Evolutionary conservation across 2,329 filamentous ascomycete genomes (phyloP), one percentile per base, ranked within the genome.

Genomic region (Colletotrichum echinochloae): DNA sequence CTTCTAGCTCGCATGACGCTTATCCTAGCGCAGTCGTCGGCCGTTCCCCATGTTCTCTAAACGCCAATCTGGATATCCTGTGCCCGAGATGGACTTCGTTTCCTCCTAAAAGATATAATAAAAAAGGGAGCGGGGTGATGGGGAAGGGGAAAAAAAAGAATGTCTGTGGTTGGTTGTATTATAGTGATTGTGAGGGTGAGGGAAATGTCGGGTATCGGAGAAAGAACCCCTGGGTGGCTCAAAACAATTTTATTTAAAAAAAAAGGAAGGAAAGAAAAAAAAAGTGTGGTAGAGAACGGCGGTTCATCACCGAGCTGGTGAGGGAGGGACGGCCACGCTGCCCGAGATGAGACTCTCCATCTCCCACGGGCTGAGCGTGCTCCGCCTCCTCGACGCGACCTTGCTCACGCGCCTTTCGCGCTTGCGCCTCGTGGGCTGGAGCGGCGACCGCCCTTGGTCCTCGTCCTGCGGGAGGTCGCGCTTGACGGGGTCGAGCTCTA

Each of bases 331-430:
- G 4, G 61, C 68, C 2, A 75, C 75, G 28, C 73, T 73, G 7
- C 85, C 85, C 3, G 81, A 74, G 62, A 91, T 90, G 77, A 93
- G 78, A 54, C 86, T 89, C 80, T 92, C 88, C 76, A 95, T 80
- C 80, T 95, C 93, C 84, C 91, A 91, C 3, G 91, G 90, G 75
- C 88, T 94, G 39, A 95, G 82, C 26, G 92, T 95, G 76, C 91
- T 94, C 78, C 93, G 87, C 77, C 92, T 85, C 77, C 92, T 84
- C 70, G 87, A 91, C 3, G 89, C 84, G 11, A 79, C 83, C 82
- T 83, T 91, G 79, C 78, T 89, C 75, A 79, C 84, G 77, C 82
- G 86, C 78, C 80, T 83, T 76, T 83, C 88, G 51, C 86, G 82
- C 77, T 87, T 88, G 39, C 86, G 82, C 78, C 84, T 84, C 57